A percentile compares a stretch with the other conserved stretches of the same genome.
Evolutionary conservation across 495 filamentous ascomycete genomes (phyloP).

Genomic region (Neurospora sp.): DNA sequence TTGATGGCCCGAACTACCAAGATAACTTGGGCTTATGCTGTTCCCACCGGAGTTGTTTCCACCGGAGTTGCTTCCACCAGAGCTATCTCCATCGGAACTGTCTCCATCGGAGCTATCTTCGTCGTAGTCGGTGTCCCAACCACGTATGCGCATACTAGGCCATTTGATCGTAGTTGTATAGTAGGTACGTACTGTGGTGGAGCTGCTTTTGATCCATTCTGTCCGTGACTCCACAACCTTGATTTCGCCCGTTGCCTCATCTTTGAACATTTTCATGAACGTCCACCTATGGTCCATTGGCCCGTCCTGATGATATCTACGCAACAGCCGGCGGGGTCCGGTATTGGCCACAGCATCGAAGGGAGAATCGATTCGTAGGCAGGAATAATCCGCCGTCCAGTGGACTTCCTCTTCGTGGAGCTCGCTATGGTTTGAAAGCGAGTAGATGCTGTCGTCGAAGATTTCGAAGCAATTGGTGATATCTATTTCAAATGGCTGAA

Average conservation of each 20-base stretch:
- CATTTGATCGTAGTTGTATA: constrained; percentile 50
- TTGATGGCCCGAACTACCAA: neutral
- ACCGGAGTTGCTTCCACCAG: neutral
- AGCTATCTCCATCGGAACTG: neutral
- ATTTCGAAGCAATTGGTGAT: constrained; percentile 65
- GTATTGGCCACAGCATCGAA: constrained; percentile 20
- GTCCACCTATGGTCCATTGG: constrained; percentile 73
- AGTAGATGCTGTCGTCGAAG: constrained; percentile 58
- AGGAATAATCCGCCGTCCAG: constrained; percentile 64
- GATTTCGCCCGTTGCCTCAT: constrained; percentile 50
- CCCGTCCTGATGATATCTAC: constrained; percentile 60
- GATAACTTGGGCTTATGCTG: neutral
- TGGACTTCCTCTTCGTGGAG: constrained; percentile 56
- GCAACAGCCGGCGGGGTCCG: constrained; percentile 42
- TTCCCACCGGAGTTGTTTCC: neutral
- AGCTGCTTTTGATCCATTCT: constrained; percentile 55
- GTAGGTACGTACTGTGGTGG: constrained; percentile 55
- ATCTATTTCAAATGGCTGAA: constrained; percentile 55
- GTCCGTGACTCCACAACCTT: constrained; percentile 60
- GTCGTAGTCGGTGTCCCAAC: too few species aligned
- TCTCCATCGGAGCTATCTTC: too few species aligned
- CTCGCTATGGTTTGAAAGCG: constrained; percentile 54
- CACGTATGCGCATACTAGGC: too few species aligned
- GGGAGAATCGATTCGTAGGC: constrained; percentile 39
- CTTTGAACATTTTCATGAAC: constrained; percentile 50